Evolutionary conservation across 768 basidiomycete genomes (phyloP).

Genomic region (Serendipita vermifera): DNA sequence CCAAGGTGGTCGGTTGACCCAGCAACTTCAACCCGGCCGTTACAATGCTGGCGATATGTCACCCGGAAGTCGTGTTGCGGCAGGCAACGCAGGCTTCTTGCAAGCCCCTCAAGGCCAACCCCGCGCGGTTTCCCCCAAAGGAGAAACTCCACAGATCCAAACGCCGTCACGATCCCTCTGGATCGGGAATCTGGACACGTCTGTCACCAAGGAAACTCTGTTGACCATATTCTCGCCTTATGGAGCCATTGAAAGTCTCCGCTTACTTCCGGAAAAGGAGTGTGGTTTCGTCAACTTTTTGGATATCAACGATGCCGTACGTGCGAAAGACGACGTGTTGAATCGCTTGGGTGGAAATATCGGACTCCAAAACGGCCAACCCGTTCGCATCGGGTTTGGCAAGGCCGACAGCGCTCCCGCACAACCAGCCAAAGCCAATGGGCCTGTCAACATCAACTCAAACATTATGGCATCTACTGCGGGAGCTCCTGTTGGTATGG

Average conservation of each 20-base stretch:
- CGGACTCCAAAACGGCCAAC: constrained; percentile 87
- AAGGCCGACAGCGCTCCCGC: constrained; percentile 95
- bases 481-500: constrained; percentile 40
- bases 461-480: constrained; percentile 47
- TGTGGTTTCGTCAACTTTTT: constrained; percentile 99
- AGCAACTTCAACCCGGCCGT: not conserved
- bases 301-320: constrained; percentile 87
- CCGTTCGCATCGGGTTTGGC: constrained; percentile 94
- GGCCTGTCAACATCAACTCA: constrained; percentile 24
- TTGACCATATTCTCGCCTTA: constrained; percentile 93
- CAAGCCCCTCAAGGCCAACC: constrained; percentile 24
- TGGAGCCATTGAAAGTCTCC: constrained; percentile 90
- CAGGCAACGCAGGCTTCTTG: constrained; percentile 11
- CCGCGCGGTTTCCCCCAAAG: constrained; percentile 73
- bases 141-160: constrained; percentile 70
- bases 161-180: constrained; percentile 92
- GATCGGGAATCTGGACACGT: constrained; percentile 96
- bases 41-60: constrained; percentile 3
- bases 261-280: constrained; percentile 96
- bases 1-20: not conserved
- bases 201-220: constrained; percentile 86
- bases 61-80: constrained; percentile 31
- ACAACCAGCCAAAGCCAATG: constrained; percentile 60
- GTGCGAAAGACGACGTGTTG: constrained; percentile 94
- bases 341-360: constrained; percentile 91